Percentiles rank a stretch among this genome's conserved stretches.
Evolutionary conservation across 306 rosid genomes (phyloP).

Genomic region (Gastrolobium bilobum): DNA sequence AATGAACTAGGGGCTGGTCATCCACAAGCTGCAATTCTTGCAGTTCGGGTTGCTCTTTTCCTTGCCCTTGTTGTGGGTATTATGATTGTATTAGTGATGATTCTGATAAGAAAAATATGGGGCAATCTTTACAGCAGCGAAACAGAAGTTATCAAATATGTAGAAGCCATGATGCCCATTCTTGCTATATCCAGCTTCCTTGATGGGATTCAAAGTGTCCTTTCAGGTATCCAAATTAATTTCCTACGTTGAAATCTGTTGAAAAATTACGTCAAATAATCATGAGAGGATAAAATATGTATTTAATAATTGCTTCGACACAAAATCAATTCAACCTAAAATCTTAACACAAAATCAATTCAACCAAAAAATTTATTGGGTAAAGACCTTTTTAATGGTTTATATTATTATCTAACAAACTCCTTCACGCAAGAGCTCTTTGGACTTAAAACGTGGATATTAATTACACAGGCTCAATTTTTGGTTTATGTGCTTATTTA

Average conservation of each 20-base stretch:
- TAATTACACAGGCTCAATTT: too few species aligned
- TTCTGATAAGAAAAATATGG: conserved; percentile 66
- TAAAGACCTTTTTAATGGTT: too few species aligned
- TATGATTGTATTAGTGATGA: conserved; percentile 51
- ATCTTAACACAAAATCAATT: too few species aligned
- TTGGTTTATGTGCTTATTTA: too few species aligned
- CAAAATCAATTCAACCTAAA: too few species aligned
- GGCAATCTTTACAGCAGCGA: conserved; percentile 65
- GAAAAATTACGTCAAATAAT: too few species aligned
- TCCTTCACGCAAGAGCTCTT: too few species aligned
- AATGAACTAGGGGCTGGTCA: conserved; percentile 47
- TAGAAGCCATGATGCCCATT: conserved; percentile 54
- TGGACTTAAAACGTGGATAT: too few species aligned
- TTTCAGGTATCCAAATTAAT: conserved; percentile 41
- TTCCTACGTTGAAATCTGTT: not conserved
- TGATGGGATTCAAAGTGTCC: conserved; percentile 47
- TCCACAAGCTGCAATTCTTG: conserved; percentile 40
- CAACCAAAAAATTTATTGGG: too few species aligned
- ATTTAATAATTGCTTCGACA: too few species aligned
- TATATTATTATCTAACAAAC: too few species aligned
- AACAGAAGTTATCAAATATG: conserved; percentile 54
- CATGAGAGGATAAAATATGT: too few species aligned
- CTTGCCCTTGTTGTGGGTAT: conserved; percentile 34
- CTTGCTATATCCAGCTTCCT: conserved; percentile 42
- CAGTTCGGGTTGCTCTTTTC: conserved; percentile 33